phyloP scores from a whole-genome alignment of 2,329 filamentous ascomycete species.

The Neopestalotiopsis sp. region DNA sequence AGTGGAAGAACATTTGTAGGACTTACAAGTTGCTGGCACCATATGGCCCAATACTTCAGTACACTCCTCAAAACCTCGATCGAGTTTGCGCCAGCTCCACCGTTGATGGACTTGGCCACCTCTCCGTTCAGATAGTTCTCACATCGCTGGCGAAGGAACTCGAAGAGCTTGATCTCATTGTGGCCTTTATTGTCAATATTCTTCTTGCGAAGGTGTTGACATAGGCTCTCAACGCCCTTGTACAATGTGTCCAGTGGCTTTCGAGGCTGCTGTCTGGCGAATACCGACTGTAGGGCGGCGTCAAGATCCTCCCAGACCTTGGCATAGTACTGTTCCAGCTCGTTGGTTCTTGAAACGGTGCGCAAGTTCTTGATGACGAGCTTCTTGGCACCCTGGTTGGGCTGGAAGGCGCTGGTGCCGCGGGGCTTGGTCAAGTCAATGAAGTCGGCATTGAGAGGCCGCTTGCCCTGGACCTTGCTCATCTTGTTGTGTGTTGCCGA shows the following conservation, averaged over 20 bases:
- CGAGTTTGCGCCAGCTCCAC: slow-evolving; percentile 56
- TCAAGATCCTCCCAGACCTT: slow-evolving; percentile 78
- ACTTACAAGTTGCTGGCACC: slow-evolving; percentile 78
- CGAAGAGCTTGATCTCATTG: slow-evolving; percentile 70
- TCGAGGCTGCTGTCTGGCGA: slow-evolving; percentile 66
- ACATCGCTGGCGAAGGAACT: slow-evolving; percentile 69
- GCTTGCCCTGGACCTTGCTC: slow-evolving; percentile 40
- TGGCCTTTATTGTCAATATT: slow-evolving; percentile 65
- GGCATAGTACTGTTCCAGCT: slow-evolving; percentile 79
- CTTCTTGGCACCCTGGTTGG: slow-evolving; percentile 79
- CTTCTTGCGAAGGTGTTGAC: slow-evolving; percentile 68
- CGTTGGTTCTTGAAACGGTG: slow-evolving; percentile 58
- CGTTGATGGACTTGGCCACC: slow-evolving; percentile 61
- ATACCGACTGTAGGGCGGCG: slow-evolving; percentile 74
- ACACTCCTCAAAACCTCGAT: slow-evolving; percentile 67
- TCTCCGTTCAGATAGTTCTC: slow-evolving; percentile 69
- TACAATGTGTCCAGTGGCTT: slow-evolving; percentile 89
- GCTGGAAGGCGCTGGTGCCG: slow-evolving; percentile 61
- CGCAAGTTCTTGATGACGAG: slow-evolving; percentile 94
- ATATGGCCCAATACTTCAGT: slow-evolving; percentile 71
- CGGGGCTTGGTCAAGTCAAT: slow-evolving; percentile 52
- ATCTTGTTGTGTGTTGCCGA: slow-evolving; percentile 28
- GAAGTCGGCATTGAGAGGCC: slow-evolving; percentile 37
- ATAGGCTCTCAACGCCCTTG: slow-evolving; percentile 89
- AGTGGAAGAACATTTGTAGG: not conserved